phyloP scores from a whole-genome alignment of 2,329 filamentous ascomycete species.

The Penicillium sp. region DNA sequence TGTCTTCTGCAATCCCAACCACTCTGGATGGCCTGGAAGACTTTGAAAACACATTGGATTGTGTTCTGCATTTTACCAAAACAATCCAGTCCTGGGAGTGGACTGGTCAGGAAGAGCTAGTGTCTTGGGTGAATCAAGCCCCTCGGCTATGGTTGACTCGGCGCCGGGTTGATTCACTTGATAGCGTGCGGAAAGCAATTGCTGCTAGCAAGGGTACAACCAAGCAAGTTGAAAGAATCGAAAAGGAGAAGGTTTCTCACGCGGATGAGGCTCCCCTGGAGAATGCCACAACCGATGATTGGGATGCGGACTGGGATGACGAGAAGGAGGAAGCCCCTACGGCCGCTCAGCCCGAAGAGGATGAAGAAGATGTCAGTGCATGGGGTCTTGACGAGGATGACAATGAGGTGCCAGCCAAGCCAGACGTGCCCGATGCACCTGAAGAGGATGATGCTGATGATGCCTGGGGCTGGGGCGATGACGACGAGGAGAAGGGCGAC shows the following conservation, averaged over 20 bases:
- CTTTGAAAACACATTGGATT: slow-evolving; percentile 70
- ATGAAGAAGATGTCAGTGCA: slow-evolving; percentile 49
- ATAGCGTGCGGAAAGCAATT: slow-evolving; percentile 69
- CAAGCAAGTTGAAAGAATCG: slow-evolving; percentile 75
- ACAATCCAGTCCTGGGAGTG: slow-evolving; percentile 64
- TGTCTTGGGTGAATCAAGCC: slow-evolving; percentile 77
- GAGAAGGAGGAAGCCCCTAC: slow-evolving; percentile 52
- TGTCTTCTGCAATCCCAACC: slow-evolving; percentile 73
- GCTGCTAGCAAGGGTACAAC: slow-evolving; percentile 65
- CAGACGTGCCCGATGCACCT: slow-evolving; percentile 7
- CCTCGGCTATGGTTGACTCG: slow-evolving; percentile 83
- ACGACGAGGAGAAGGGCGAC: slow-evolving; percentile 43
- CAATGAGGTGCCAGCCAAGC: slow-evolving; percentile 16
- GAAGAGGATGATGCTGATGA: slow-evolving; percentile 52
- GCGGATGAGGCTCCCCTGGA: slow-evolving; percentile 66
- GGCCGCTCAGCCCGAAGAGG: slow-evolving; percentile 25
- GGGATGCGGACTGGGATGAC: slow-evolving; percentile 79
- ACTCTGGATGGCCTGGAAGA: slow-evolving; percentile 68
- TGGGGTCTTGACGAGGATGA: slow-evolving; percentile 53
- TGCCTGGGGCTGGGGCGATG: slow-evolving; percentile 86
- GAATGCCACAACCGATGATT: slow-evolving; percentile 59
- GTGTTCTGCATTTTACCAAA: slow-evolving; percentile 64
- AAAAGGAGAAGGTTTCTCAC: slow-evolving; percentile 75
- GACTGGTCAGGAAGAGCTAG: slow-evolving; percentile 61
- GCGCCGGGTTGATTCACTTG: slow-evolving; percentile 75